Evolutionary conservation across 805 yeast species (phyloP), one percentile per base, ranked within the genome.

Genomic region (Starmerella tilneyi): DNA sequence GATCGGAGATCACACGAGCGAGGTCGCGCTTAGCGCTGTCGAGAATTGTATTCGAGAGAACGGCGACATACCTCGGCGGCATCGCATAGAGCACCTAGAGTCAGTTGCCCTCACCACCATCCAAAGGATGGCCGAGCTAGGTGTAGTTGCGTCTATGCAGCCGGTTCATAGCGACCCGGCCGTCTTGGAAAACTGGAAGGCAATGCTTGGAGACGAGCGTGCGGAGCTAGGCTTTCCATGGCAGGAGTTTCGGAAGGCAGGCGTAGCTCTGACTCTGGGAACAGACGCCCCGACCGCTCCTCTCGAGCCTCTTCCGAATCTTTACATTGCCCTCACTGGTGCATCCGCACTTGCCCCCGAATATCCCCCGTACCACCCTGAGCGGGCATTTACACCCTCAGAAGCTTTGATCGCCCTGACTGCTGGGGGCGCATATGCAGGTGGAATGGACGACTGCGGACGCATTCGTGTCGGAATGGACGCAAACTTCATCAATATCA

Each of bases 1-100:
- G 15, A 36, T 36, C 9, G 40, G 40, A 7, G 40, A 36, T 15
- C 40, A 30, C 22, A 36, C 30, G 2, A 26, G 29, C 9, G 30
- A 36, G 22, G 9, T 36, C 13, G 40, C 40, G 22, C 40, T 36
- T 5, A 22, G 26, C 11, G 40, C 40, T 9, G 29, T 36, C 30
- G 22, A 36, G 30, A 9, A 23, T 9, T 33, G 37, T 19, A 17
- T 33, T 2, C 20, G 20, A 15, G 11, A 21, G 27, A 33, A 33
- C 17, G 37, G 27, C 12, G 5, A 3, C 27, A 13, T 8, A 9
- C 22, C 29, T n/a, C 29, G 22, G 6, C 29, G 30, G 19, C 40
- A 36, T 30, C 40, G 40, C 22, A 13, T 36, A n/a, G 40, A 36
- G 40, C 40, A 36, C 16, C 40, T 36, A 5, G 40, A 36, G 40